Percentiles rank a stretch among this genome's conserved stretches.
Conservation (phyloP, 2,329 filamentous ascomycete species). For the Aspergillus costaricaensis region DNA sequence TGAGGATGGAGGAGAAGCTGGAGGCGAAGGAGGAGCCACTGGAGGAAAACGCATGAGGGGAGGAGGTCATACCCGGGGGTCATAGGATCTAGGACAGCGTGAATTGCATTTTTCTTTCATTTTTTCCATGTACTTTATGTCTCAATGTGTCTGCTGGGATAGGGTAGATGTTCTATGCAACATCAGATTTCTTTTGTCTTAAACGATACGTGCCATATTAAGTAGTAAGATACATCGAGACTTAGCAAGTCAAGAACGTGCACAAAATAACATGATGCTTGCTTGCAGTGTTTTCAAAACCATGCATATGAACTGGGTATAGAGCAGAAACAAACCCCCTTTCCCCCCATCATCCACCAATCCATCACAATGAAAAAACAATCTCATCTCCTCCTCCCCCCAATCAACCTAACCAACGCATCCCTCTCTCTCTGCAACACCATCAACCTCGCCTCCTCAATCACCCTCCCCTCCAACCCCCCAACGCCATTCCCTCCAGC, state of each 20-base stretch:
- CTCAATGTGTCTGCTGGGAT: slow-evolving; percentile 2
- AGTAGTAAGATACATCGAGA: too few relatives aligned
- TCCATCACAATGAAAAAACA: background rate
- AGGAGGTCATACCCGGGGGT: slow-evolving; percentile 38
- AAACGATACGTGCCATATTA: background rate
- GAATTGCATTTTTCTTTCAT: slow-evolving; percentile 6
- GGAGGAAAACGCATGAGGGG: slow-evolving; percentile 54
- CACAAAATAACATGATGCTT: too few relatives aligned
- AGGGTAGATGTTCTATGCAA: background rate
- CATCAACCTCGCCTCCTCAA: slow-evolving; percentile 64
- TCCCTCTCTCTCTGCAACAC: slow-evolving; percentile 69
- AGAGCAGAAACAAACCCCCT: background rate
- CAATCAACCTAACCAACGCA: slow-evolving; percentile 65
- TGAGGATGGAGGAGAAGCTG: slow-evolving; percentile 50
- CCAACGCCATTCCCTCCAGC: slow-evolving; percentile 18
- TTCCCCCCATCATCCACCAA: background rate
- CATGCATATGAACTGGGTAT: too few relatives aligned
- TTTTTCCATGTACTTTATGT: slow-evolving; percentile 22
- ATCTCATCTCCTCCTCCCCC: slow-evolving; percentile 31
- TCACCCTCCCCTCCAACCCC: slow-evolving; percentile 57
- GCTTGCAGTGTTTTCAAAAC: too few relatives aligned
- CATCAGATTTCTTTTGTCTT: slow-evolving; percentile 5
- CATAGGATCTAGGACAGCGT: slow-evolving; percentile 15
- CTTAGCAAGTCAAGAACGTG: too few relatives aligned
- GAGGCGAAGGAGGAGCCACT: slow-evolving; percentile 36